Base-by-base conservation (phyloP, 345 rosid genomes). In the Excoecaria agallocha region DNA sequence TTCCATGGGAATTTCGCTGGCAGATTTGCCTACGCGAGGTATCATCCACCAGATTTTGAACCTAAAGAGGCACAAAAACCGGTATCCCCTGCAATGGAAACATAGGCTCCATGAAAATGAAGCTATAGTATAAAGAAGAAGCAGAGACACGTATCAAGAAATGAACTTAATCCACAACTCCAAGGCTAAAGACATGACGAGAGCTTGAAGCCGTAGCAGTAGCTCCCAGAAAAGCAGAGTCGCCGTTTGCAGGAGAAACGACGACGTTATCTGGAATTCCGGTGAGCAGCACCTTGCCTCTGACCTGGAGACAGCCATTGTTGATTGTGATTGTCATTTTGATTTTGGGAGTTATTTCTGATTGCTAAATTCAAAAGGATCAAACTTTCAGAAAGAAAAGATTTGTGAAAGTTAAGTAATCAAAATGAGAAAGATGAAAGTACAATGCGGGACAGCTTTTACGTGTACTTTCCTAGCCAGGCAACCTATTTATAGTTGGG, bases 11-110 rank as follows among this genome's bases (percentile, higher is more conserved):
- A 89, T 75, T 68, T 88, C 88, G 17, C 80, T 64, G 0, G 85
- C 89, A 3, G 82, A 82, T 77, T 70, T 76, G 52, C 91, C 93
- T 16, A 83, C 81, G 3, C 86, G 75, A 4, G 90, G 96, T 37
- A 83, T 86, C 96, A 89, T 89, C 90, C 93, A 90, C 96, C 93
- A 87, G 72, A 90, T 74, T 69, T 87, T 89, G 70, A 66, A 45
- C 59, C 90, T 84, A 67, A 85, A 90, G 22, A 87, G 89, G 75
- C 79, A 74, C 81, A 87, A 39, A 75, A 88, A 86, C 86, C 77
- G 79, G 81, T 59, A 81, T 49, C 75, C 69, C 84, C 91, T 83
- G 89, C 69, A 70, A 64, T 35, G 39, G 1, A 56, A 65, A 74
- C 16, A 19, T 20, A 15, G 8, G 46, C 8, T 67, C 57, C 54